Percentiles rank a stretch among this genome's conserved stretches.
phyloP scores from a whole-genome alignment of 2,329 filamentous ascomycete genomes.

The Penicillium sp. region DNA sequence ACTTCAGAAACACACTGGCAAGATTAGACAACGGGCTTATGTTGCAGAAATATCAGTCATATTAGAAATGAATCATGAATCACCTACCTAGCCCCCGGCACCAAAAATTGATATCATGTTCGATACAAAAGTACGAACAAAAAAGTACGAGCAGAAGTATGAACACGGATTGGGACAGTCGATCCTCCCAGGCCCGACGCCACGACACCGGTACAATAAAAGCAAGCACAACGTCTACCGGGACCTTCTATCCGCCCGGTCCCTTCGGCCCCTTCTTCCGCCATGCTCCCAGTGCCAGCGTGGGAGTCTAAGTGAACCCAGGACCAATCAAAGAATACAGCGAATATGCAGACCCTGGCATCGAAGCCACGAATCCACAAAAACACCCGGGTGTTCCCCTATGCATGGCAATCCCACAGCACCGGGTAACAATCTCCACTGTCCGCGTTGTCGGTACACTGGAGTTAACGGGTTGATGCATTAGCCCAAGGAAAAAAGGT shows the following conservation, averaged over 20 bases:
- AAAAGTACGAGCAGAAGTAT: neutral
- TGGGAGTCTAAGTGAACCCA: too few species aligned
- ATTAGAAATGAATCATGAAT: neutral
- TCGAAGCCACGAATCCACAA: neutral
- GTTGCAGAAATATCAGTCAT: neutral
- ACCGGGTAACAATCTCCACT: neutral
- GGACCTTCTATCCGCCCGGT: neutral
- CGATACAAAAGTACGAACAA: neutral
- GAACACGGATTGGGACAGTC: neutral
- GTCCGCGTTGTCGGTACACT: neutral
- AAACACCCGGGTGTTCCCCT: neutral
- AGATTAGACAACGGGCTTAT: neutral
- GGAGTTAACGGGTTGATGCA: neutral
- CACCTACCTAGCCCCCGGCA: neutral
- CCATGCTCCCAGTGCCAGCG: neutral
- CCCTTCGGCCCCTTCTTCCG: neutral
- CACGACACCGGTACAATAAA: neutral
- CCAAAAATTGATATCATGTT: neutral
- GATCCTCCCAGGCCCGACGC: neutral
- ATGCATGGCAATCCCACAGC: neutral
- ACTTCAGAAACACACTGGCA: neutral
- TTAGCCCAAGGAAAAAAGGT: neutral
- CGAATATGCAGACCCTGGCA: neutral
- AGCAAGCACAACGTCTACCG: neutral
- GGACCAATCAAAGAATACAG: neutral